A percentile compares a stretch with the other conserved stretches of the same genome.
phyloP scores from a whole-genome alignment of 192 early-diverging fungal genomes.

The Nowakowskiella sp. region DNA sequence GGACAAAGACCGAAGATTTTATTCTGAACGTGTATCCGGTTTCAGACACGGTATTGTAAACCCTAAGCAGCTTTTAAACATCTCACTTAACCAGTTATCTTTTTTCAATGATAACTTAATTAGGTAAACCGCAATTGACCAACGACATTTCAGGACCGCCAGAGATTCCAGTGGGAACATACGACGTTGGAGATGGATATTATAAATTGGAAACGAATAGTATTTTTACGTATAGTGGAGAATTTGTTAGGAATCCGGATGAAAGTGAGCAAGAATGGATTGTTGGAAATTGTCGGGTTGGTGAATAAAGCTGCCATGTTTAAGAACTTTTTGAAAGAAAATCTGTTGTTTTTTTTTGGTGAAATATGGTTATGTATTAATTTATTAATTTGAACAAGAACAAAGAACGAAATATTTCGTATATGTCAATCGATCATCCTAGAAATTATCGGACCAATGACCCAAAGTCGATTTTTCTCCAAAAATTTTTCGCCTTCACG shows the following conservation, averaged over 20 bases:
- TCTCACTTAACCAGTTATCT: too few species aligned
- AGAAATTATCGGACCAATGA: too few species aligned
- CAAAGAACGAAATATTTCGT: too few species aligned
- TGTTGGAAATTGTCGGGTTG: conserved; percentile 17
- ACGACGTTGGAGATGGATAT: conserved; percentile 30
- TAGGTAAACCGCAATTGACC: conserved; percentile 27
- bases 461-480: too few species aligned
- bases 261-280: conserved; percentile 30
- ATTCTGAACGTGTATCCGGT: conserved; percentile 37
- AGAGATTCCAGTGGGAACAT: conserved; percentile 16
- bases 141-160: conserved; percentile 17
- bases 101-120: conserved; percentile 1
- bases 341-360: too few species aligned
- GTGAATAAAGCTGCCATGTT: too few species aligned
- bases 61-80: too few species aligned
- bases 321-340: too few species aligned
- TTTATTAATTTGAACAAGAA: too few species aligned
- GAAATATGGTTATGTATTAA: too few species aligned
- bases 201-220: conserved; percentile 13
- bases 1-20: conserved; percentile 39
- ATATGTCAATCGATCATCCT: too few species aligned
- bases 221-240: conserved; percentile 19
- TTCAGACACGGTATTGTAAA: conserved; percentile 17
- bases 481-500: too few species aligned
- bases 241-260: conserved; percentile 8